phyloP scores from a whole-genome alignment of 805 yeast genomes.

The Lipomyces kockii region DNA sequence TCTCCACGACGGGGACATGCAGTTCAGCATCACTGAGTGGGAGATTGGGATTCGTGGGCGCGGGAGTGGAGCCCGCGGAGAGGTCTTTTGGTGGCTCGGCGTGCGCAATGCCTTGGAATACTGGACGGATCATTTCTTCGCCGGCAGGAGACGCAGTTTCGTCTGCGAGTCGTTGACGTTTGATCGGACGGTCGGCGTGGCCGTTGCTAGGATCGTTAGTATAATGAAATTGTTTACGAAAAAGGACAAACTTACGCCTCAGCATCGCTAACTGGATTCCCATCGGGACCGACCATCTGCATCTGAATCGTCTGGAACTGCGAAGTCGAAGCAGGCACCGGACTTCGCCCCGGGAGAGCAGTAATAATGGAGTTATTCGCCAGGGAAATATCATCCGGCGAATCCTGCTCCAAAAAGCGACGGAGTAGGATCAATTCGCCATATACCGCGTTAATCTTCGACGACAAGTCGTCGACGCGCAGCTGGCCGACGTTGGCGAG shows the following conservation, averaged over 20 bases:
- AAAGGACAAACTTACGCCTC: not conserved
- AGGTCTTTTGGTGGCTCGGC: not conserved
- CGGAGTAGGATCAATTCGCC: constrained; percentile 30
- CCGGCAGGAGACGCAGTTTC: constrained; percentile 13
- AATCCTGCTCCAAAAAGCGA: constrained; percentile 26
- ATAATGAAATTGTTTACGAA: not conserved
- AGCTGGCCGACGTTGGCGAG: constrained; percentile 35
- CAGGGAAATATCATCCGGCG: constrained; percentile 13
- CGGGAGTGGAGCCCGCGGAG: constrained; percentile 4
- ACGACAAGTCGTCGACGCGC: constrained; percentile 19
- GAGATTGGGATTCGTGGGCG: constrained; percentile 16
- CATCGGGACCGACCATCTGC: constrained; percentile 9
- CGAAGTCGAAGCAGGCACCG: constrained; percentile 7
- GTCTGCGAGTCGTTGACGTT: constrained; percentile 13
- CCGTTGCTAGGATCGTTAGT: not conserved
- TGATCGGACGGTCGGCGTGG: constrained; percentile 10
- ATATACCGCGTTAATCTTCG: constrained; percentile 21
- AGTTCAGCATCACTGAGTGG: constrained; percentile 28
- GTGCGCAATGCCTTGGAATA: constrained; percentile 10
- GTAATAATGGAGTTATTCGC: constrained; percentile 6
- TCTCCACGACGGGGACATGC: constrained; percentile 20
- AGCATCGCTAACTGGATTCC: not conserved
- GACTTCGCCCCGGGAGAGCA: constrained; percentile 1
- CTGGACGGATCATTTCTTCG: constrained; percentile 16
- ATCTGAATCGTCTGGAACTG: constrained; percentile 10